Evolutionary conservation across 176 grass and related monocot genomes (phyloP).

Genomic region (Olyra latifolia): DNA sequence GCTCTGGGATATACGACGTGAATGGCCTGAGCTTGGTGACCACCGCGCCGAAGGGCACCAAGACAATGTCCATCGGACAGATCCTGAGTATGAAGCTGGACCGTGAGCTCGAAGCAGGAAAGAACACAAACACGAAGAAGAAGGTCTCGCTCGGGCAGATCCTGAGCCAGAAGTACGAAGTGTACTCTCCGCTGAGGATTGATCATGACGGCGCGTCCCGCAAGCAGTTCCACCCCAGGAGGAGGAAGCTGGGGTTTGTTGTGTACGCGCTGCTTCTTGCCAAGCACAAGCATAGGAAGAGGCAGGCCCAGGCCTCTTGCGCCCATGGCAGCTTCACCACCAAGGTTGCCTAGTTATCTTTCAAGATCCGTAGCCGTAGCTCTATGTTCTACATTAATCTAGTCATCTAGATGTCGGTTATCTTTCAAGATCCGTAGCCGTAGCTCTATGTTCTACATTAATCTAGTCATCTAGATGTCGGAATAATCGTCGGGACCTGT

Average conservation of each 20-base stretch:
- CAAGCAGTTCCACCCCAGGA: conserved; percentile 53
- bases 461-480: background rate
- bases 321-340: conserved; percentile 32
- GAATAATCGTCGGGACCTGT: conserved; percentile 35
- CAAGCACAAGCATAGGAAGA: conserved; percentile 60
- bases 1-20: conserved; percentile 60
- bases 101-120: conserved; percentile 44
- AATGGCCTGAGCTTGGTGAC: conserved; percentile 81
- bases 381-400: background rate
- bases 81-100: conserved; percentile 94
- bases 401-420: background rate
- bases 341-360: conserved; percentile 33
- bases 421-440: background rate
- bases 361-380: background rate
- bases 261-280: conserved; percentile 66
- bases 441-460: background rate
- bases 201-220: conserved; percentile 43
- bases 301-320: conserved; percentile 22
- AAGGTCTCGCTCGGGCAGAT: conserved; percentile 86
- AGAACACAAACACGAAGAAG: conserved; percentile 24
- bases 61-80: conserved; percentile 79
- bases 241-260: conserved; percentile 63
- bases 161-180: conserved; percentile 73
- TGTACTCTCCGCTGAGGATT: conserved; percentile 53
- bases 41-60: conserved; percentile 26